These are phyloP conservation scores for Acacia confusa DNA, from an alignment of 306 rosid species.

Conservation along the genomic window DNA sequence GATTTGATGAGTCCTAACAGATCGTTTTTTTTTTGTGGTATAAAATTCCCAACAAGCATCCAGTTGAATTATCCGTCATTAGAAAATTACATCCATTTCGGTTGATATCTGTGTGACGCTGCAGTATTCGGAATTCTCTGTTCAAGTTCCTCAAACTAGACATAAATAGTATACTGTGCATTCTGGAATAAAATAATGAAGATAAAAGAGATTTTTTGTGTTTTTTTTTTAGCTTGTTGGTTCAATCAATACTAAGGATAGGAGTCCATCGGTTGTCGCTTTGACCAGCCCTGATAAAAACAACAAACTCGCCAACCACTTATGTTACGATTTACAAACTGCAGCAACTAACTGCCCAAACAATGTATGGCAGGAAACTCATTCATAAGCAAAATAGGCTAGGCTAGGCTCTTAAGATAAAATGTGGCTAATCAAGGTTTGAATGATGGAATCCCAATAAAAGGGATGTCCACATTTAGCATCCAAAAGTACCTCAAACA, in stretches of 20 bases:
- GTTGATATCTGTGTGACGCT: neutral
- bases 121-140: neutral
- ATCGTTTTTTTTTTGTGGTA: neutral
- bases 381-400: neutral
- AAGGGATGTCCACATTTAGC: too few species aligned
- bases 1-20: neutral
- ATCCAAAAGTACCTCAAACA: too few species aligned
- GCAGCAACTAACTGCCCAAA: neutral
- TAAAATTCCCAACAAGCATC: too few species aligned
- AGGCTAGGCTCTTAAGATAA: too few species aligned
- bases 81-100: neutral
- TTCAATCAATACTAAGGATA: neutral
- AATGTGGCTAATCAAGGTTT: too few species aligned
- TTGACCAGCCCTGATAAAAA: neutral
- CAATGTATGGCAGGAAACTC: neutral
- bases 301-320: neutral
- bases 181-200: too few species aligned
- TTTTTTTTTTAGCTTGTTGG: neutral
- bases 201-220: neutral
- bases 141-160: neutral
- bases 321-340: neutral
- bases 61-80: too few species aligned
- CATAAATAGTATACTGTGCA: neutral
- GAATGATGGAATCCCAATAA: too few species aligned
- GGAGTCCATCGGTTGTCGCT: neutral